Percentiles rank a stretch among this genome's conserved stretches.
These are phyloP conservation scores for Chytridium lagenaria DNA, from an alignment of 371 early-diverging fungal species.

Conservation along the genomic window DNA sequence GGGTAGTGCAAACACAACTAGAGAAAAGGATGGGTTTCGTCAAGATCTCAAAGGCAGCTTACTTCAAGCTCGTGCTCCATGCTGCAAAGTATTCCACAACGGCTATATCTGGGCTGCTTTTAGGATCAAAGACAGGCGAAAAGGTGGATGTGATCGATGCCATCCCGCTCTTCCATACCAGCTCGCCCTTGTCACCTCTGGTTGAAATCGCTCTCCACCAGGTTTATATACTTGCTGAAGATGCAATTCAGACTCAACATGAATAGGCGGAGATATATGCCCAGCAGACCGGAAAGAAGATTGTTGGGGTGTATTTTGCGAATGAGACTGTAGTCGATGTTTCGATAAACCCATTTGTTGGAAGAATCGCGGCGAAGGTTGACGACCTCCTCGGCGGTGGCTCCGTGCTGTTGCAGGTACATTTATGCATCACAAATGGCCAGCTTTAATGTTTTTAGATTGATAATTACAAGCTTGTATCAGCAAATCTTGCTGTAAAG, in stretches of 20 bases:
- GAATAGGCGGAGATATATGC: slow-evolving; percentile 42
- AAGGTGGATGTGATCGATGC: slow-evolving; percentile 61
- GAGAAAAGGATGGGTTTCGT: background rate
- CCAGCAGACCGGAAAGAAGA: slow-evolving; percentile 37
- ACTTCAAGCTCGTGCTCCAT: slow-evolving; percentile 76
- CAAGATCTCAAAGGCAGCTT: slow-evolving; percentile 48
- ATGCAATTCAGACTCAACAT: background rate
- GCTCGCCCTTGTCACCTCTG: slow-evolving; percentile 78
- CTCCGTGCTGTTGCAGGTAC: slow-evolving; percentile 36
- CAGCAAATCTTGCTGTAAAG: slow-evolving; percentile 10
- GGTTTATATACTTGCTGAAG: slow-evolving; percentile 44
- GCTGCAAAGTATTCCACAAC: slow-evolving; percentile 79
- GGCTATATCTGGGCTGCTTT: slow-evolving; percentile 72
- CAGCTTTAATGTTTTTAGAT: slow-evolving; percentile 17
- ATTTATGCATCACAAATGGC: background rate
- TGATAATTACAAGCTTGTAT: slow-evolving; percentile 22
- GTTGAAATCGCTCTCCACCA: slow-evolving; percentile 79
- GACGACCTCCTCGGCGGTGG: slow-evolving; percentile 39
- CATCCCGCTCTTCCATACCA: slow-evolving; percentile 80
- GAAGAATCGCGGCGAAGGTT: slow-evolving; percentile 62
- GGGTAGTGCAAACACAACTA: background rate
- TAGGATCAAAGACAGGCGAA: slow-evolving; percentile 52
- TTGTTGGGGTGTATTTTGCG: slow-evolving; percentile 71
- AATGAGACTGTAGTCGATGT: slow-evolving; percentile 57
- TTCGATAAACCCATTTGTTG: slow-evolving; percentile 55